Base-by-base conservation (phyloP, 75 land plant species). In the Adiantum capillusveneris region DNA sequence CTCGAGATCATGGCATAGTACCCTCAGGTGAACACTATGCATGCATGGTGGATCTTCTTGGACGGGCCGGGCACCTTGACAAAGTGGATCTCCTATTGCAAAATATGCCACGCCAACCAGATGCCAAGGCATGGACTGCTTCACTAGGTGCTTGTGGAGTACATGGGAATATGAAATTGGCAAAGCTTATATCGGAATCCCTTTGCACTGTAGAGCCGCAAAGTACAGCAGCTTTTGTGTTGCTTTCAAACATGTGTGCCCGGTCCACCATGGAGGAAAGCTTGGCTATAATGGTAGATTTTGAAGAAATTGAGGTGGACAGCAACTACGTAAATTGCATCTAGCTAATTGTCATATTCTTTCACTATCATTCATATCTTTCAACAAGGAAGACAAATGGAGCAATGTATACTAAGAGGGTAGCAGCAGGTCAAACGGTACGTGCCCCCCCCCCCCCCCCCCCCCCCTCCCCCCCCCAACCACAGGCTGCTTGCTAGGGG, bases 11-110 rank as follows among this genome's bases (percentile, higher is more conserved):
- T 27, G 13, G 48, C 59, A 27, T 42, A 22, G 25, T 1, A 27
- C 68, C 59, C 42, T 26, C 27, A n/a, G 44, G 26, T 25, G 63
- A 59, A 48, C 69, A 67, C 49, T 67, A 57, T 36, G 64, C 43
- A 44, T 59, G 64, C 25, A 43, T 67, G 65, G 69, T 59, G 13
- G 69, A 67, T 51, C 52, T 59, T 21, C 65, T 67, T 3, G 69
- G 69, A 29, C 65, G 65, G 31, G 53, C 54, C 12, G 69, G 69
- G 17, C 37, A 49, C 6, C 25, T 67, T 43, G 31, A 45, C 7
- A 36, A 67, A 63, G 64, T 60, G 2, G 49, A 16, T 50, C 52
- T 26, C 0, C 36, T 67, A 24, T 29, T 67, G n/a, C 21, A 0
- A 3, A 30, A 30, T 28, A 67, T 67, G 69, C 69, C 69, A 30